Percentiles rank a stretch among this genome's conserved stretches.
Conservation (phyloP, 371 early-diverging fungal species). For the Parasitella parasitica region DNA sequence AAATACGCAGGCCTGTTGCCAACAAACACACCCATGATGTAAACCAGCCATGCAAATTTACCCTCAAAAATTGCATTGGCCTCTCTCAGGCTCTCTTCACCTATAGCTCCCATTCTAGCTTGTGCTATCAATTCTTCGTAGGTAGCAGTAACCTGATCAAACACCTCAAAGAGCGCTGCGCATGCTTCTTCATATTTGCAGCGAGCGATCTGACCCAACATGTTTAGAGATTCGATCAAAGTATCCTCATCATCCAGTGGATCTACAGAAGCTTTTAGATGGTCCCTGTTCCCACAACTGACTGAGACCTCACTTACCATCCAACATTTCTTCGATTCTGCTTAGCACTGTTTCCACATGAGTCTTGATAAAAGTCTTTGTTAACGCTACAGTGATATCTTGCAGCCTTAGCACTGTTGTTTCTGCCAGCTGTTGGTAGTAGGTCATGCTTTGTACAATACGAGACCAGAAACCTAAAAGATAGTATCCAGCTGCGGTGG, state of each 20-base stretch:
- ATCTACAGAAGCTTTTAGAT: slow-evolving; percentile 29
- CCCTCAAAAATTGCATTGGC: slow-evolving; percentile 51
- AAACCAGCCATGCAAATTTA: slow-evolving; percentile 76
- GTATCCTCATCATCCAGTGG: slow-evolving; percentile 73
- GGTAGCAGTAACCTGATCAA: slow-evolving; percentile 62
- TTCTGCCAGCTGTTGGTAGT: slow-evolving; percentile 34
- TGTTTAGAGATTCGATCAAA: slow-evolving; percentile 62
- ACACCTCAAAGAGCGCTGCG: slow-evolving; percentile 50
- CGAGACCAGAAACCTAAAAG: slow-evolving; percentile 83
- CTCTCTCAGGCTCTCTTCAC: slow-evolving; percentile 31
- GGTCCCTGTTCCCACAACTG: background rate
- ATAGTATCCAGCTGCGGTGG: slow-evolving; percentile 53
- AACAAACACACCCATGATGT: slow-evolving; percentile 66
- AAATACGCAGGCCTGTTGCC: slow-evolving; percentile 63
- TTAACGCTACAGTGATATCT: slow-evolving; percentile 29
- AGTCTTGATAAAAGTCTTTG: slow-evolving; percentile 49
- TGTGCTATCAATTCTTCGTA: slow-evolving; percentile 42
- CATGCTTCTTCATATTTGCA: slow-evolving; percentile 65
- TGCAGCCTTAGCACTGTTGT: slow-evolving; percentile 15
- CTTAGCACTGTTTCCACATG: slow-evolving; percentile 50
- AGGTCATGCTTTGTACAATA: slow-evolving; percentile 58
- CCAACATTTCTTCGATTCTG: slow-evolving; percentile 55
- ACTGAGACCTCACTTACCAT: slow-evolving; percentile 39
- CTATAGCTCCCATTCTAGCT: slow-evolving; percentile 12
- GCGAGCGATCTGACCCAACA: slow-evolving; percentile 71